Conservation (phyloP, 1,139 yeast species). For the Torulaspora globosa region DNA sequence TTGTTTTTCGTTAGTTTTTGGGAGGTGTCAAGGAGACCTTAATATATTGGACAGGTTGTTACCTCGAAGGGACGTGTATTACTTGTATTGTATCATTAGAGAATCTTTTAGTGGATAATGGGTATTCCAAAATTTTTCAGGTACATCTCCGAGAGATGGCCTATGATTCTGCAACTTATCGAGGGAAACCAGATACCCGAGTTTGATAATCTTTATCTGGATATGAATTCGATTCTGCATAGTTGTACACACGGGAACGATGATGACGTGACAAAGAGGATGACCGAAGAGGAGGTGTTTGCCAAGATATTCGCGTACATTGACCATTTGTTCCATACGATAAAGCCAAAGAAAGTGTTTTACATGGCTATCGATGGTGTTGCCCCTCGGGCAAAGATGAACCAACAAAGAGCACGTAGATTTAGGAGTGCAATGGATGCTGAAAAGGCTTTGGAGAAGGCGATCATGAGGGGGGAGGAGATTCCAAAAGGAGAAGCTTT, state of each 20-base stretch:
- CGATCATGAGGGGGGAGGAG: slow-evolving; percentile 46
- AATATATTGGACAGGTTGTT: not conserved
- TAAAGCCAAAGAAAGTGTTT: slow-evolving; percentile 80
- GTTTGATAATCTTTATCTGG: slow-evolving; percentile 89
- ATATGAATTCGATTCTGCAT: slow-evolving; percentile 96
- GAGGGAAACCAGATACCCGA: slow-evolving; percentile 86
- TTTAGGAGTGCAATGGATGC: slow-evolving; percentile 95
- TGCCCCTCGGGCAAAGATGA: slow-evolving; percentile 99
- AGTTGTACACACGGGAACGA: slow-evolving; percentile 82
- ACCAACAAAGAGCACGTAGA: slow-evolving; percentile 96
- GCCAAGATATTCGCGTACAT: slow-evolving; percentile 91
- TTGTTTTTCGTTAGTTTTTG: not conserved
- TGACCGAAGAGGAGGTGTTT: slow-evolving; percentile 89
- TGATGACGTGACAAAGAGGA: slow-evolving; percentile 53
- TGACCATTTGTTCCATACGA: slow-evolving; percentile 85
- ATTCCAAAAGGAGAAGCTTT: slow-evolving; percentile 65
- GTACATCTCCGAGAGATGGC: slow-evolving; percentile 99
- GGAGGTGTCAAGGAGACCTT: not conserved
- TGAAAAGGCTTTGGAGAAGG: slow-evolving; percentile 57
- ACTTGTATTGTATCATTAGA: slow-evolving; percentile 4
- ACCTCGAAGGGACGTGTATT: not conserved
- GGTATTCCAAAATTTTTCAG: slow-evolving; percentile 97
- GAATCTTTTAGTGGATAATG: slow-evolving; percentile 33
- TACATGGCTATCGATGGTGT: slow-evolving; percentile 99
- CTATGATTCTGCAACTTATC: slow-evolving; percentile 82